These are phyloP conservation scores for Senecio squalidus DNA, from an alignment of 140 eudicot species.

Conservation along the genomic window DNA sequence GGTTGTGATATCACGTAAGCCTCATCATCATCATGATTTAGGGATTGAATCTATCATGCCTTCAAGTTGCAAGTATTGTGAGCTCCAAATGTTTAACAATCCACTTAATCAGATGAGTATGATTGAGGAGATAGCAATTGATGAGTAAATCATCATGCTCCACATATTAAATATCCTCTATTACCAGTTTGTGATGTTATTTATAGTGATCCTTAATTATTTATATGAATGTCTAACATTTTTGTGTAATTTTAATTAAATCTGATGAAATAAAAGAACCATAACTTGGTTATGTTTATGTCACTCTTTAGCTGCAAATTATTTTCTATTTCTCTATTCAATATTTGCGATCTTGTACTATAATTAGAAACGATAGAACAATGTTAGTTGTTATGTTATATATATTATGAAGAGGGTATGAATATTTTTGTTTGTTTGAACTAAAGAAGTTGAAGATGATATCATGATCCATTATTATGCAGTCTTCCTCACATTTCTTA, in stretches of 20 bases:
- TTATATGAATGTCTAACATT: conserved; percentile 24
- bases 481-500: too few relatives aligned
- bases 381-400: too few relatives aligned
- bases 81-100: conserved; percentile 37
- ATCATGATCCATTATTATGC: too few relatives aligned
- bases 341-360: too few relatives aligned
- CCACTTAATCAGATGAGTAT: conserved; percentile 40
- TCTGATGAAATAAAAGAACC: neutral
- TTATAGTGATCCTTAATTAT: conserved; percentile 7
- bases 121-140: conserved; percentile 56
- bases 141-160: conserved; percentile 39
- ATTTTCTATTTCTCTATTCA: too few relatives aligned
- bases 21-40: conserved; percentile 33
- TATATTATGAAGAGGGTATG: too few relatives aligned
- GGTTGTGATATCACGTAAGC: conserved; percentile 63
- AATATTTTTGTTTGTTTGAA: too few relatives aligned
- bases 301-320: too few relatives aligned
- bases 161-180: neutral
- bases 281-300: too few relatives aligned
- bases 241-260: conserved; percentile 3
- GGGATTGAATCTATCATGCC: conserved; percentile 31
- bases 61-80: conserved; percentile 51
- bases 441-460: too few relatives aligned
- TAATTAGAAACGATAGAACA: too few relatives aligned
- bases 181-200: conserved; percentile 1